phyloP scores from a whole-genome alignment of 2,329 filamentous ascomycete genomes.

The Epichloe typhina region DNA sequence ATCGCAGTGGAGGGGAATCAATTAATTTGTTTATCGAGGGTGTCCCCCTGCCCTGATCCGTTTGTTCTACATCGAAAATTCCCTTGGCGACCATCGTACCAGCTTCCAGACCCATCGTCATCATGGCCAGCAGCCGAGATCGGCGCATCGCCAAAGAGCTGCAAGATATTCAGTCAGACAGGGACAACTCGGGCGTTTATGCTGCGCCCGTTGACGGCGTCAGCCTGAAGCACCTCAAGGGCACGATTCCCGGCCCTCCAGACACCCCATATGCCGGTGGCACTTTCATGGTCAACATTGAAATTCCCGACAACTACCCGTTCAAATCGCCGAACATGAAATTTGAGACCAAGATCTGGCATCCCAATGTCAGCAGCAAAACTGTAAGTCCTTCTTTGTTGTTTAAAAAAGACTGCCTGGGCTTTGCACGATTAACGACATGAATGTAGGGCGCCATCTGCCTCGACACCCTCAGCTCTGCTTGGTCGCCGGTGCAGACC shows the following conservation, averaged over 20 bases:
- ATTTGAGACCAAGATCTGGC: conserved; percentile 90
- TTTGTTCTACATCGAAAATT: too few species aligned
- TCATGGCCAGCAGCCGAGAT: conserved; percentile 38
- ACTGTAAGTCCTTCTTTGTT: conserved; percentile 48
- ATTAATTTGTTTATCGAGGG: too few species aligned
- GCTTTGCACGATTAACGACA: background rate
- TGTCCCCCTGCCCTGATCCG: too few species aligned
- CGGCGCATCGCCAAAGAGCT: conserved; percentile 64
- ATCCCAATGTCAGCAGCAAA: conserved; percentile 90
- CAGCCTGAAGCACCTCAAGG: conserved; percentile 71
- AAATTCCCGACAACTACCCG: conserved; percentile 78
- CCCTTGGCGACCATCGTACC: too few species aligned
- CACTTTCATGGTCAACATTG: conserved; percentile 69
- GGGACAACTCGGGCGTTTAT: conserved; percentile 58
- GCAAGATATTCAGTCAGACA: conserved; percentile 59
- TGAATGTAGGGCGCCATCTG: conserved; percentile 78
- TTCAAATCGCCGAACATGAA: conserved; percentile 87
- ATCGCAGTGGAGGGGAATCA: too few species aligned
- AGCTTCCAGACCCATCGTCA: background rate
- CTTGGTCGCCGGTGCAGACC: conserved; percentile 92
- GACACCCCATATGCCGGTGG: conserved; percentile 90
- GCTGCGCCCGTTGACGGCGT: conserved; percentile 51
- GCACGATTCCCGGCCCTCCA: conserved; percentile 73
- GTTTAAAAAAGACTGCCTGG: background rate
- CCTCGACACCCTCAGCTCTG: conserved; percentile 76